phyloP scores from a whole-genome alignment of 441 rosid genomes.

The Omphalea diandra region DNA sequence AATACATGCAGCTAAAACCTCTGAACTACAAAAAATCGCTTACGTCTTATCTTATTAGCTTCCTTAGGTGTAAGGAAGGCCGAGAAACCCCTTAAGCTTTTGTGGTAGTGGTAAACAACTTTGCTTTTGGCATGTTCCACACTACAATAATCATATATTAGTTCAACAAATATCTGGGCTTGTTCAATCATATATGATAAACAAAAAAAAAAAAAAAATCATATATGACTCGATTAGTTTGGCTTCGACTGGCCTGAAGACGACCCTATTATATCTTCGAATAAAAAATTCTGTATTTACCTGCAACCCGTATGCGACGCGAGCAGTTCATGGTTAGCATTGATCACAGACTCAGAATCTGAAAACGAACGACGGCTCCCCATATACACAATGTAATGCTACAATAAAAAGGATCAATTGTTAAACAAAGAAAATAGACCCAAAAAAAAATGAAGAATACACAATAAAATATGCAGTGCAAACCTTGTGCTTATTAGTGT shows the following conservation, averaged over 20 bases:
- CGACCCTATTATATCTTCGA: too few relatives aligned
- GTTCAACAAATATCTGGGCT: too few relatives aligned
- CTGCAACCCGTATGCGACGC: slow-evolving; percentile 3
- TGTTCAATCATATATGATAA: too few relatives aligned
- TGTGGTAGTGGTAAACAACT: slow-evolving; percentile 9
- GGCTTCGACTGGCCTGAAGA: too few relatives aligned
- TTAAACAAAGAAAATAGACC: too few relatives aligned
- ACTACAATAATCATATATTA: background rate
- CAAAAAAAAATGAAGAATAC: too few relatives aligned
- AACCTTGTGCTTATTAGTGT: too few relatives aligned
- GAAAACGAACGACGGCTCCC: background rate
- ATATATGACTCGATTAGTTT: too few relatives aligned
- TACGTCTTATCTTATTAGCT: background rate
- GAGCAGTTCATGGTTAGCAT: background rate
- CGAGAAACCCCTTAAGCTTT: slow-evolving; percentile 9
- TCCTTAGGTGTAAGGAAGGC: slow-evolving; percentile 8
- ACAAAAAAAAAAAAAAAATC: too few relatives aligned
- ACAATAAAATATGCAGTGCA: too few relatives aligned
- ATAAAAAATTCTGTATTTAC: too few relatives aligned
- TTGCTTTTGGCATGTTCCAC: background rate
- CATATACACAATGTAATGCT: slow-evolving; percentile 8
- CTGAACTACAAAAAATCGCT: background rate
- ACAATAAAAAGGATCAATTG: background rate
- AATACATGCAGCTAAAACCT: background rate
- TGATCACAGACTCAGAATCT: background rate